A percentile compares a stretch with the other conserved stretches of the same genome.
Evolutionary conservation across 257 asterid species (phyloP).

Genomic region (Solanum tarapatanum): DNA sequence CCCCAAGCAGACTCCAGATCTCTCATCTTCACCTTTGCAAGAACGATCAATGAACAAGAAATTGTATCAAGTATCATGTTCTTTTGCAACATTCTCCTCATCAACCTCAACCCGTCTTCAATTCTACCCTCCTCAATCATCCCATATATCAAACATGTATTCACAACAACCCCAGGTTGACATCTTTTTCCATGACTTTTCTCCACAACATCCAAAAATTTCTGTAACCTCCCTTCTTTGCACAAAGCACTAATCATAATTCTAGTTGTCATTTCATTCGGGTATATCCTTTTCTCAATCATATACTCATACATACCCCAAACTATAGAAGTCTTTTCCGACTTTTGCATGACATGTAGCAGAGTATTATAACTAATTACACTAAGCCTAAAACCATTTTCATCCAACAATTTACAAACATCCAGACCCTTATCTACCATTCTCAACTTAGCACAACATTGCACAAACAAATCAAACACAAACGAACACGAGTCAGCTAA

Average conservation of each 20-base stretch:
- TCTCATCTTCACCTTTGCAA: constrained; percentile 63
- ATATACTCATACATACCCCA: constrained; percentile 66
- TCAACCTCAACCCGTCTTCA: constrained; percentile 39
- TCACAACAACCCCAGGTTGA: constrained; percentile 45
- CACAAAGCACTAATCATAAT: constrained; percentile 57
- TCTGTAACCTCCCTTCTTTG: constrained; percentile 57
- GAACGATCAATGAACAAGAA: constrained; percentile 46
- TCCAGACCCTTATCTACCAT: constrained; percentile 33
- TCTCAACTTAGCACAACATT: constrained; percentile 67
- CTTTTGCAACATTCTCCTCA: constrained; percentile 58
- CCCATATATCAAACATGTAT: constrained; percentile 50
- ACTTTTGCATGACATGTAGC: constrained; percentile 57
- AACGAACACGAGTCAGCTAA: constrained; percentile 47
- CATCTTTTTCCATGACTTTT: constrained; percentile 63
- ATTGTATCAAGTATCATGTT: constrained; percentile 49
- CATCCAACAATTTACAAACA: constrained; percentile 42
- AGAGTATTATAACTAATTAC: constrained; percentile 51
- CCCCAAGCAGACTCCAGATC: constrained; percentile 44
- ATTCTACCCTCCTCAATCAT: constrained; percentile 45
- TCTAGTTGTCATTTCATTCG: constrained; percentile 47
- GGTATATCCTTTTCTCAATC: constrained; percentile 34
- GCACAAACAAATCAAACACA: constrained; percentile 69
- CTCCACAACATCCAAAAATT: constrained; percentile 40
- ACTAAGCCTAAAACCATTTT: constrained; percentile 42
- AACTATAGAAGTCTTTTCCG: constrained; percentile 25